phyloP scores from a whole-genome alignment of 1,284 basidiomycete species.

The Blastosporella zonata region DNA sequence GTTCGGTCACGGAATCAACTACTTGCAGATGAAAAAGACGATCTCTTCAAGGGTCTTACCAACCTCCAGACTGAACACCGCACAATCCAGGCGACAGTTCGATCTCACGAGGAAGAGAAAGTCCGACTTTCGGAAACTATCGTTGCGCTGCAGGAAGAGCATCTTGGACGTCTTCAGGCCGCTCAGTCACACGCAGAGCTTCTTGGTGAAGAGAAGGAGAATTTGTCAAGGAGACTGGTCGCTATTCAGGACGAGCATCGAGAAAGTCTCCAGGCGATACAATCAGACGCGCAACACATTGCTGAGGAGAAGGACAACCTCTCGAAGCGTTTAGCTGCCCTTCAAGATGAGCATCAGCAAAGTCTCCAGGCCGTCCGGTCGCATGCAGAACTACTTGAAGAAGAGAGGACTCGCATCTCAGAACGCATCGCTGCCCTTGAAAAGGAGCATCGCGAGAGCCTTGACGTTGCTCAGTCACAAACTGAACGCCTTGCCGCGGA shows the following conservation, averaged over 20 bases:
- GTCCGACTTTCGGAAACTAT: slow-evolving; percentile 7
- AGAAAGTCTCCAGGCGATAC: neutral
- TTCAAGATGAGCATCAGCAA: slow-evolving; percentile 31
- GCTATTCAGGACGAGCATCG: slow-evolving; percentile 8
- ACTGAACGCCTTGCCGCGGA: neutral
- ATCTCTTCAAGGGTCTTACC: slow-evolving; percentile 5
- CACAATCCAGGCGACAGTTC: neutral
- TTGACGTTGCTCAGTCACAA: slow-evolving; percentile 33
- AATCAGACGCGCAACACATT: slow-evolving; percentile 1
- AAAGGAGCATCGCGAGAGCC: slow-evolving; percentile 38
- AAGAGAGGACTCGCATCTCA: slow-evolving; percentile 5
- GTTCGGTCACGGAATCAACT: slow-evolving; percentile 30
- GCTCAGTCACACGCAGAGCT: slow-evolving; percentile 5
- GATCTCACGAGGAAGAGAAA: slow-evolving; percentile 29
- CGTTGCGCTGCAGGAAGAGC: slow-evolving; percentile 23
- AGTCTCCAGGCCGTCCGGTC: slow-evolving; percentile 38
- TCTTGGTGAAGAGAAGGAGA: slow-evolving; percentile 8
- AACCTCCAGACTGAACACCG: slow-evolving; percentile 11
- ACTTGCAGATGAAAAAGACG: slow-evolving; percentile 34
- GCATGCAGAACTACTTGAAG: slow-evolving; percentile 22
- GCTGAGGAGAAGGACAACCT: slow-evolving; percentile 4
- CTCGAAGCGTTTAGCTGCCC: slow-evolving; percentile 1
- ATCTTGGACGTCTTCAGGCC: slow-evolving; percentile 14
- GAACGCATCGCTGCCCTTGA: slow-evolving; percentile 5
- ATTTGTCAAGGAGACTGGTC: slow-evolving; percentile 1